These are phyloP conservation scores for Fraxinus paxiana DNA, from an alignment of 305 asterid species.

Conservation along the genomic window DNA sequence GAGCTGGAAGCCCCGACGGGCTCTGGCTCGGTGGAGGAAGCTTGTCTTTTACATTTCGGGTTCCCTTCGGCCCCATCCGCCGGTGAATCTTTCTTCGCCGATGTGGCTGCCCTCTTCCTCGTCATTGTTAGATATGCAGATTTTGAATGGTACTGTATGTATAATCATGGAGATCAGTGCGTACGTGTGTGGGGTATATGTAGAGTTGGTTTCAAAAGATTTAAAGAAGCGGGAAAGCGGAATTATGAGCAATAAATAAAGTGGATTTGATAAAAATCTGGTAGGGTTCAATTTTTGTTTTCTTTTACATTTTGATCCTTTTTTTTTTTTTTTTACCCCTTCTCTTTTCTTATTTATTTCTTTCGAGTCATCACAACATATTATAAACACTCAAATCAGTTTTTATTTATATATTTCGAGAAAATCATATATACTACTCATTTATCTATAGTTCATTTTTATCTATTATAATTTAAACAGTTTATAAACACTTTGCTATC, in stretches of 20 bases:
- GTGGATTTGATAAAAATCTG: background rate
- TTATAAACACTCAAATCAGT: background rate
- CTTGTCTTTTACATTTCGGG: constrained; percentile 1
- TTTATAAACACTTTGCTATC: too few relatives aligned
- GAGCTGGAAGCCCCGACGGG: background rate
- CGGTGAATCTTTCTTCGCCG: constrained; percentile 16
- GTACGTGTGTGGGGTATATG: background rate
- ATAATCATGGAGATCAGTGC: background rate
- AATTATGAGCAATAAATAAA: background rate
- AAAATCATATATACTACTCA: background rate
- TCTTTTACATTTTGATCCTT: background rate
- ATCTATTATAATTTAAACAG: too few relatives aligned
- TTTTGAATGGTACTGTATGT: background rate
- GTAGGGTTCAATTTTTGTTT: background rate
- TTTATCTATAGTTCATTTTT: too few relatives aligned
- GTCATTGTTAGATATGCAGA: constrained; percentile 22
- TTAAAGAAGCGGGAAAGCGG: background rate
- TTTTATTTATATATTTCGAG: background rate
- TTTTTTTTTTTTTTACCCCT: background rate
- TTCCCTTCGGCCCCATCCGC: background rate
- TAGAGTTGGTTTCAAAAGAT: background rate
- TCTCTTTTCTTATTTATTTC: background rate
- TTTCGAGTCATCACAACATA: background rate
- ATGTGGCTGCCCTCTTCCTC: constrained; percentile 21
- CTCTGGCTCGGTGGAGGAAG: background rate